Conservation (phyloP, 495 filamentous ascomycete species). For the Eremomyces bilateralis region DNA sequence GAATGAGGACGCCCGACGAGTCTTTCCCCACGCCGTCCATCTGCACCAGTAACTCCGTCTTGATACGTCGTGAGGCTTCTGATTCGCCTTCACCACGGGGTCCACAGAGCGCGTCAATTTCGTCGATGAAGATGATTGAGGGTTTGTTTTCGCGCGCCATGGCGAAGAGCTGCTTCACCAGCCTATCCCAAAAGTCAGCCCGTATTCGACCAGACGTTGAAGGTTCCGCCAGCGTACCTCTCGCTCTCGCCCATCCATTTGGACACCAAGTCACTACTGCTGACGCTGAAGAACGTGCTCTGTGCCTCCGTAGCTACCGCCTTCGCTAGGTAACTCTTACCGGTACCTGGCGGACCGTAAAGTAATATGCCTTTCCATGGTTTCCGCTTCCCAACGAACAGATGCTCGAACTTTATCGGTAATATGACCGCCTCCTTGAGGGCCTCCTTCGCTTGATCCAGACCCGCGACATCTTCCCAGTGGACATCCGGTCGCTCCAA, state of each 20-base stretch:
- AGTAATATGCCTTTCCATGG: slow-evolving; percentile 97
- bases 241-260: slow-evolving; percentile 99
- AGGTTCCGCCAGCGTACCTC: slow-evolving; percentile 50
- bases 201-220: too few relatives aligned
- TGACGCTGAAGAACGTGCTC: slow-evolving; percentile 98
- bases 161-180: slow-evolving; percentile 92
- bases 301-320: slow-evolving; percentile 97
- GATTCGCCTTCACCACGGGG: slow-evolving; percentile 94
- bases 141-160: slow-evolving; percentile 98
- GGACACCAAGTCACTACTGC: slow-evolving; percentile 84
- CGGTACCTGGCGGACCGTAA: slow-evolving; percentile 90
- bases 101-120: slow-evolving; percentile 92
- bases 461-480: slow-evolving; percentile 97
- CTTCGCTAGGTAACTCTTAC: slow-evolving; percentile 92
- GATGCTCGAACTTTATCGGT: slow-evolving; percentile 92
- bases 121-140: slow-evolving; percentile 98
- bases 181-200: slow-evolving; percentile 25
- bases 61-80: slow-evolving; percentile 90
- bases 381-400: slow-evolving; percentile 91
- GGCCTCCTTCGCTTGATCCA: slow-evolving; percentile 89
- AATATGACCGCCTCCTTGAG: slow-evolving; percentile 93
- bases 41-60: slow-evolving; percentile 94
- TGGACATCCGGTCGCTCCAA: slow-evolving; percentile 85
- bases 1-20: slow-evolving; percentile 76
- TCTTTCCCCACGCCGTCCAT: slow-evolving; percentile 98